Percentiles rank a stretch among this genome's conserved stretches.
Conservation (phyloP, 2,329 filamentous ascomycete species). For the Dactylellina leptospora region DNA sequence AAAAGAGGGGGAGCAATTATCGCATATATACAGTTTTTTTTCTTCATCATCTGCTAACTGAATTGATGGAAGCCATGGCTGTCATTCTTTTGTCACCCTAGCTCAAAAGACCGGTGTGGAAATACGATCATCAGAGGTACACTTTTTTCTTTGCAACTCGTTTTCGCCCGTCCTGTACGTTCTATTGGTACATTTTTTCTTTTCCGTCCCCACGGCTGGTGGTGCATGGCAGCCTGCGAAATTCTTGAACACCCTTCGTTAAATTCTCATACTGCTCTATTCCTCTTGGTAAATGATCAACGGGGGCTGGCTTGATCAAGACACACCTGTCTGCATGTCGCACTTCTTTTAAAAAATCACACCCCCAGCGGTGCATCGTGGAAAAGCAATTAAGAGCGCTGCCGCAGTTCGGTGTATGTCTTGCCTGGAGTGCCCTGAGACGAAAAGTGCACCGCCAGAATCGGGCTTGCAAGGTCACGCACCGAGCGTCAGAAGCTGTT, state of each 20-base stretch:
- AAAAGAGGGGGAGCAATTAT: slow-evolving; percentile 19
- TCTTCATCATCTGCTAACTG: neutral
- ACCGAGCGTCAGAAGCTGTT: slow-evolving; percentile 14
- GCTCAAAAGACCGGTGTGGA: neutral
- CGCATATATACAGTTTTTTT: slow-evolving; percentile 17
- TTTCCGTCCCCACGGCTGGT: no score
- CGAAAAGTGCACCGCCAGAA: slow-evolving; percentile 1
- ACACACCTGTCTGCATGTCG: slow-evolving; percentile 42
- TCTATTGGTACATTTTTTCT: neutral
- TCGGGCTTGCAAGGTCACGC: slow-evolving; percentile 1
- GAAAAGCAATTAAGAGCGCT: neutral
- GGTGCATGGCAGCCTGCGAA: slow-evolving; percentile 1
- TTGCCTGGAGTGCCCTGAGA: slow-evolving; percentile 33
- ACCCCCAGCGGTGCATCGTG: neutral
- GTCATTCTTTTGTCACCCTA: neutral
- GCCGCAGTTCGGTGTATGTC: slow-evolving; percentile 21
- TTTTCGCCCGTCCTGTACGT: neutral
- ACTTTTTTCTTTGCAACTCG: neutral
- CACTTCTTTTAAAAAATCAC: slow-evolving; percentile 16
- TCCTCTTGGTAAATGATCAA: slow-evolving; percentile 30
- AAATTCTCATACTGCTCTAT: slow-evolving; percentile 20
- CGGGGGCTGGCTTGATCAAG: slow-evolving; percentile 25
- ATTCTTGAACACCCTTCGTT: slow-evolving; percentile 6
- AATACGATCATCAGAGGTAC: neutral
- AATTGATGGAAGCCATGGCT: slow-evolving; percentile 5